A percentile compares a stretch with the other conserved stretches of the same genome.
phyloP scores from a whole-genome alignment of 2,329 filamentous ascomycete species.

The Alternaria arbusti region DNA sequence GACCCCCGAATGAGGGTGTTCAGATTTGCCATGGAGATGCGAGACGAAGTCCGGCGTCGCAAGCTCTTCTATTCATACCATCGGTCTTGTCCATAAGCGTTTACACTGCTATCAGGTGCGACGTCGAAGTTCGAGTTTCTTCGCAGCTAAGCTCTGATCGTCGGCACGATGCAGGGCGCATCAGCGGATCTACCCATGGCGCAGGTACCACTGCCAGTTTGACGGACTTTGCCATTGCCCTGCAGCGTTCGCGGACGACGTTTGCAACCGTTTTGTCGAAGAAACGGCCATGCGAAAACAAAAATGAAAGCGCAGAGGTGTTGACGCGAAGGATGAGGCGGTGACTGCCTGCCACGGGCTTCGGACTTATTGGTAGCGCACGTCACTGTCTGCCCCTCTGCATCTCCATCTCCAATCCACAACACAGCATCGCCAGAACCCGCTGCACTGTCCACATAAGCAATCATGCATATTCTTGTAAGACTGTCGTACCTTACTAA shows the following conservation, averaged over 20 bases:
- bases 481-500: not conserved
- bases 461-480: slow-evolving; percentile 50
- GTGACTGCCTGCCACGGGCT: slow-evolving; percentile 21
- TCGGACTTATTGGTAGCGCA: slow-evolving; percentile 33
- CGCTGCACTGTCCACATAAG: not conserved
- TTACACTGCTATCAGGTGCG: not conserved
- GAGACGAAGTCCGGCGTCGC: slow-evolving; percentile 9
- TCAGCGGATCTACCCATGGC: slow-evolving; percentile 10
- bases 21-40: slow-evolving; percentile 16
- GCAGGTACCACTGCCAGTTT: slow-evolving; percentile 7
- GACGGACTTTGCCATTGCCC: not conserved
- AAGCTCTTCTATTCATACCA: not conserved
- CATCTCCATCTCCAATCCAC: slow-evolving; percentile 9
- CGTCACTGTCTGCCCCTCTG: slow-evolving; percentile 29
- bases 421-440: slow-evolving; percentile 11
- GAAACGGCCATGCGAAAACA: not conserved
- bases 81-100: not conserved
- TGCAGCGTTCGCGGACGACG: not conserved
- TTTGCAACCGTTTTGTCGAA: not conserved
- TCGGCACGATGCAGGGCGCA: slow-evolving; percentile 10
- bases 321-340: slow-evolving; percentile 5
- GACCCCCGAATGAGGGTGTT: slow-evolving; percentile 14
- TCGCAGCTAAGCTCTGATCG: not conserved
- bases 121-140: not conserved
- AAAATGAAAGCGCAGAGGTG: not conserved